phyloP scores from a whole-genome alignment of 2,329 filamentous ascomycete species.

The Leptographium wingfieldii region DNA sequence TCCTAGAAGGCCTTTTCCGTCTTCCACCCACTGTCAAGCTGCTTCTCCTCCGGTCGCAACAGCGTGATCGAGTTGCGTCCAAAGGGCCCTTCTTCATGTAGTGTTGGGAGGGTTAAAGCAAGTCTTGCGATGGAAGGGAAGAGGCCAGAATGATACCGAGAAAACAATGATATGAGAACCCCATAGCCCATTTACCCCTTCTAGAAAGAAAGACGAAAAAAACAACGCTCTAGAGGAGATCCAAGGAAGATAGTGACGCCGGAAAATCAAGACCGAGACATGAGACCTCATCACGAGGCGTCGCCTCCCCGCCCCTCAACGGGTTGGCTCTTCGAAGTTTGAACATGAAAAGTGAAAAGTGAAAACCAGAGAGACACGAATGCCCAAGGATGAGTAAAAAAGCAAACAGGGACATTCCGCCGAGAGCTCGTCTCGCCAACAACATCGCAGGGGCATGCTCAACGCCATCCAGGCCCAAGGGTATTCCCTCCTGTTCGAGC shows the following conservation, averaged over 20 bases:
- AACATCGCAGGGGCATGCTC: constrained; percentile 2
- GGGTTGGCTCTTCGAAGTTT: not conserved
- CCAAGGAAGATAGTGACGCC: not conserved
- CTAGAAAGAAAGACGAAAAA: not conserved
- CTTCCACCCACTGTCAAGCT: not conserved
- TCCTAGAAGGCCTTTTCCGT: not conserved
- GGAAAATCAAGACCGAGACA: not conserved
- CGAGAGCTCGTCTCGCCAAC: not conserved
- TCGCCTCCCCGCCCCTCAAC: not conserved
- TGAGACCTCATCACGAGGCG: not conserved
- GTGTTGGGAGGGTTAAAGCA: not conserved
- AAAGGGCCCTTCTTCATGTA: not conserved
- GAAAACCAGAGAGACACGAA: not conserved
- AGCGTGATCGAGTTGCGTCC: not conserved
- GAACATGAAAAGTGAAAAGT: not conserved
- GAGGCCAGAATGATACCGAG: not conserved
- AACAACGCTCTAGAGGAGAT: not conserved
- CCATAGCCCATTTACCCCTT: not conserved
- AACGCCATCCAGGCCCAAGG: constrained; percentile 5
- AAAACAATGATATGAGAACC: not conserved
- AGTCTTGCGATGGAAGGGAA: not conserved
- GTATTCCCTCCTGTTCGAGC: not conserved
- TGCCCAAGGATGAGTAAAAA: not conserved
- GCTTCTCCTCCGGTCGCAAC: not conserved
- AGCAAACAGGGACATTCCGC: not conserved